phyloP scores from a whole-genome alignment of 2,329 filamentous ascomycete species.

The Microsporum ferrugineum region DNA sequence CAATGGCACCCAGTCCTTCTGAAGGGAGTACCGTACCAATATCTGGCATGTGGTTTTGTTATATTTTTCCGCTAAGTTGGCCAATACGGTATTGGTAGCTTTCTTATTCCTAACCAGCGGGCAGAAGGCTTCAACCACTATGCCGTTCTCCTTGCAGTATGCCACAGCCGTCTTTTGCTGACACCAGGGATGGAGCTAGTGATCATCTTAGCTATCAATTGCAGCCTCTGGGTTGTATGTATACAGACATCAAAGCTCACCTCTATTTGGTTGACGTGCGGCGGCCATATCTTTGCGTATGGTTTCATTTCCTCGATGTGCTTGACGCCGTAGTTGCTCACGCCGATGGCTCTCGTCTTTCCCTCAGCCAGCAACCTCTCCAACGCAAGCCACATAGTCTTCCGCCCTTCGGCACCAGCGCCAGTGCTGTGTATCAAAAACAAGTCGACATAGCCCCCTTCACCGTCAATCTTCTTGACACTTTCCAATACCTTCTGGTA shows the following conservation, averaged over 20 bases:
- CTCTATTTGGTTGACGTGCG: slow-evolving; percentile 64
- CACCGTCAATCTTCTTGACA: slow-evolving; percentile 49
- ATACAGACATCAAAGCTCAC: slow-evolving; percentile 31
- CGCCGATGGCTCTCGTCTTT: slow-evolving; percentile 54
- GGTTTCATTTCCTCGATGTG: slow-evolving; percentile 58
- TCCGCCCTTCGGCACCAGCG: slow-evolving; percentile 43
- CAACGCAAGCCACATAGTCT: slow-evolving; percentile 55
- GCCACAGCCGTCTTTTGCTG: slow-evolving; percentile 51
- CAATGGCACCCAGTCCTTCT: slow-evolving; percentile 63
- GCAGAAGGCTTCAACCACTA: slow-evolving; percentile 44
- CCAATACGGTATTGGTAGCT: slow-evolving; percentile 55
- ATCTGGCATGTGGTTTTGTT: slow-evolving; percentile 64
- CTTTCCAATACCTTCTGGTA: slow-evolving; percentile 51
- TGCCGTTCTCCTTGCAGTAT: slow-evolving; percentile 43
- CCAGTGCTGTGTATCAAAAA: slow-evolving; percentile 58
- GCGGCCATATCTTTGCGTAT: slow-evolving; percentile 56
- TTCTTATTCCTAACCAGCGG: slow-evolving; percentile 56
- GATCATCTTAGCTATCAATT: background rate
- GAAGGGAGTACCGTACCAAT: slow-evolving; percentile 67
- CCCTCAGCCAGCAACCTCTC: slow-evolving; percentile 51
- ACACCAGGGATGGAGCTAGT: slow-evolving; percentile 59
- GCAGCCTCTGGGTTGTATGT: background rate
- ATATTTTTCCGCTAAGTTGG: slow-evolving; percentile 58
- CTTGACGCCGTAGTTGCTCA: slow-evolving; percentile 58
- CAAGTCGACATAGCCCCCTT: slow-evolving; percentile 55